These are phyloP conservation scores for Phytophthora uliginosa DNA, from an alignment of 352 stramenopile species.

Conservation along the genomic window DNA sequence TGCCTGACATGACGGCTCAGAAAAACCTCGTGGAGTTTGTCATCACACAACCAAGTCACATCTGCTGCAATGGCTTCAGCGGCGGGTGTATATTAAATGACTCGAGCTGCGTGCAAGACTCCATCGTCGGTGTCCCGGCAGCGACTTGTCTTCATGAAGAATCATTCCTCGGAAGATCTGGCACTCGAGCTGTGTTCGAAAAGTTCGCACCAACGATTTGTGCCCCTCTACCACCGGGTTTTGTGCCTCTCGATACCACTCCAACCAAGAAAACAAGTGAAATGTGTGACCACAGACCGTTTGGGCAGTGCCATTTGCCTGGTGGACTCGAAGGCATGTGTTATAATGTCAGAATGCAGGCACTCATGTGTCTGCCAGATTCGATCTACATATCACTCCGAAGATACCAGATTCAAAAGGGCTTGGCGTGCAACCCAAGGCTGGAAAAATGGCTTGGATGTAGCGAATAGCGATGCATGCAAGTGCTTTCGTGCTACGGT, in stretches of 20 bases:
- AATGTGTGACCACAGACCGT: constrained; percentile 18
- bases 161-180: background rate
- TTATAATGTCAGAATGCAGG: constrained; percentile 12
- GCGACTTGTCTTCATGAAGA: background rate
- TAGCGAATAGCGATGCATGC: background rate
- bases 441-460: background rate
- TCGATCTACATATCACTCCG: background rate
- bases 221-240: background rate
- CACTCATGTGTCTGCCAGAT: background rate
- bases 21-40: constrained; percentile 4
- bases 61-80: constrained; percentile 23
- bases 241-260: background rate
- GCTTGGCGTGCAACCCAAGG: background rate
- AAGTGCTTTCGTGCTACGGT: no score
- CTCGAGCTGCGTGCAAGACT: background rate
- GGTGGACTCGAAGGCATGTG: constrained; percentile 9
- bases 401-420: constrained; percentile 2
- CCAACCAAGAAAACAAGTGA: constrained; percentile 7
- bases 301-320: background rate
- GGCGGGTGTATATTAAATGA: constrained; percentile 8
- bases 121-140: background rate
- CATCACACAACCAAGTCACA: constrained; percentile 4
- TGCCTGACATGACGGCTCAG: constrained; percentile 14
- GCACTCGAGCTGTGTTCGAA: background rate
- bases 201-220: background rate